Base-by-base conservation (phyloP, 2,329 filamentous ascomycete genomes). In the Blastomyces parvus region DNA sequence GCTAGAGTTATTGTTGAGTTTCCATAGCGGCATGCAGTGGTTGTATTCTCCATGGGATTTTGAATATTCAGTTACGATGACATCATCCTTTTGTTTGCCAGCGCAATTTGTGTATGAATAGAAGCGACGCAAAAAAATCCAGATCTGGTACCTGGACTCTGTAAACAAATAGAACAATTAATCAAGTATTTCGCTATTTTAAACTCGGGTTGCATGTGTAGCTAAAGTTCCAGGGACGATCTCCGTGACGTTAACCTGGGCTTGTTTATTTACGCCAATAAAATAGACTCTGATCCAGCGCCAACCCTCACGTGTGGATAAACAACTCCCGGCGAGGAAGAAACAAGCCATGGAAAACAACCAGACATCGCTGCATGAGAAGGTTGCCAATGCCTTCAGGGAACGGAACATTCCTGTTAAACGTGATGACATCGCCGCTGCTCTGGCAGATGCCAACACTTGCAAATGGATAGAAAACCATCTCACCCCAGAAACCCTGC, bases 381-480 rank as follows among this genome's bases (percentile, higher is more conserved):
- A 60, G 30, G 42, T 76, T 36, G 62, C 72, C 22, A 66, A 69
- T 14, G 67, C 69, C 27, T 66, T 75, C 27, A 73, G 70, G 60
- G 72, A 72, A 42, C 71, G 71, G 59, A 68, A 69, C 62, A 69
- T 77, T 11, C 61, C 65, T 7, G 63, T 68, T 22, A 72, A 71
- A 61, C 68, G 67, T 19, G 69, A 73, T 27, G 67, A 67, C 52
- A 69, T 77, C 13, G 65, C 68, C 38, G 67, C 68, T 2, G 71
- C 70, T 33, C 68, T 77, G 40, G 48, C 66, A 6, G 65, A 74
- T 60, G 64, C 64, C 1, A 62, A 66, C 14, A 71, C 70, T 64
- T 65, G 64, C 46, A 66, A 72, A 65, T 77, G 75, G 75, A 70
- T 72, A 36, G 64, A 66, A 9, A 69, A 70, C 44, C 69, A 77